Conservation (phyloP, 2,329 filamentous ascomycete genomes). For the Colletotrichum spaethianum region DNA sequence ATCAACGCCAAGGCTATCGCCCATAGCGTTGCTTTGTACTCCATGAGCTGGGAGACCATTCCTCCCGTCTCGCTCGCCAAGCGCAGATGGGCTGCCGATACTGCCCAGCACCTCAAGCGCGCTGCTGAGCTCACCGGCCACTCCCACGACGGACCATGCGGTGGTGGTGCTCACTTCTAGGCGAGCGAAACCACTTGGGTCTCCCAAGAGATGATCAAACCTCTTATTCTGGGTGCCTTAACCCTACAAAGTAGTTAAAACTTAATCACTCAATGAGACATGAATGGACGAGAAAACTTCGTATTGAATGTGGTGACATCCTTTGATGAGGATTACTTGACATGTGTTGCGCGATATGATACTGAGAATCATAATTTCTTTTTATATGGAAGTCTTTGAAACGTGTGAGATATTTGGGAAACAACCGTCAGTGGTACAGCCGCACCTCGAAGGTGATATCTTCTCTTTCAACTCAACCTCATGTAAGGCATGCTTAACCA, state of each 20-base stretch:
- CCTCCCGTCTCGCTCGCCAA: conserved; percentile 47
- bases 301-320: not conserved
- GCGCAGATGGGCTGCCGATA: conserved; percentile 50
- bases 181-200: not conserved
- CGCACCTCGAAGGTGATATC: too few species aligned
- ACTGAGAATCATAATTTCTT: too few species aligned
- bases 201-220: too few species aligned
- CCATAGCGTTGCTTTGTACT: conserved; percentile 58
- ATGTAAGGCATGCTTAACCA: too few species aligned
- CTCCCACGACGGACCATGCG: conserved; percentile 49
- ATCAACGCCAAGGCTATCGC: conserved; percentile 61
- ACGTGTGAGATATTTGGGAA: too few species aligned
- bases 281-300: not conserved
- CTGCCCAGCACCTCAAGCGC: conserved; percentile 48
- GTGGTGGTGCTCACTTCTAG: conserved; percentile 41
- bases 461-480: too few species aligned
- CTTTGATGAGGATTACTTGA: not conserved
- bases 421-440: too few species aligned
- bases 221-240: not conserved
- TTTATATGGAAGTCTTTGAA: too few species aligned
- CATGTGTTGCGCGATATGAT: not conserved
- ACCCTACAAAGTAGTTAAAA: not conserved
- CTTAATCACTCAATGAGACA: not conserved
- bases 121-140: conserved; percentile 44
- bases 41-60: conserved; percentile 55